Base-by-base conservation (phyloP, 768 basidiomycete species). In the Agaricus subrufescens region DNA sequence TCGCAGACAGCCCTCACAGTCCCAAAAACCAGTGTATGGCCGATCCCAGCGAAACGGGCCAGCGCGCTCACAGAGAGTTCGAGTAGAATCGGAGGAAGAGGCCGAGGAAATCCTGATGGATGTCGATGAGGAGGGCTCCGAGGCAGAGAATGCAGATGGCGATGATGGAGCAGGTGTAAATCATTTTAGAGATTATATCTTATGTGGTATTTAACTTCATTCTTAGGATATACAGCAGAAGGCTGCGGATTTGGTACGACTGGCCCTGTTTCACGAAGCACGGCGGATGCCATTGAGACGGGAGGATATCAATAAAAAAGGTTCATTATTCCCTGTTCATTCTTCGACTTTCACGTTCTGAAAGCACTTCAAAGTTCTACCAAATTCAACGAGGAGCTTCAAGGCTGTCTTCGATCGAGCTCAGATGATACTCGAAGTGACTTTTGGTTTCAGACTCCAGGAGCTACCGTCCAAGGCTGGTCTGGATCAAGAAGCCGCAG, bases 301-400 rank as follows among this genome's bases (percentile, higher is more conserved):
- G 40, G 89, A 94, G n/a, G 93, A 96, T 40, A 89, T 95, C 49
- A 83, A 78, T 39, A 94, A 94, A 72, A 90, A 90, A 77, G 84
- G 94, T 86, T 54, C 49, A 9, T 58, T 26, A 5, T 45, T 11
- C 2, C 19, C 25, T 23, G 19, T 19, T 19, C 2, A 26, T 37
- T 29, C 25, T 8, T 23, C 15, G 14, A 23, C 11, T 7, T 6
- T 14, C 2, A 3, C n/a, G 38, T 23, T 38, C 15, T 43, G 38
- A 57, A 12, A 2, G 8, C 37, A 26, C 23, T 3, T 44, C 3
- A 15, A 42, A 78, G 75, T 74, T 5, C 63, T 76, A 14, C 52
- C 68, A n/a, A 70, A 66, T 49, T 51, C 83, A 11, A 34, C 34
- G 1, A 77, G 86, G 45, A 62, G 78, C 0, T 95, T 94, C 71